Evolutionary conservation across 1,139 yeast genomes (phyloP).

Genomic region (Hemisphaericaspora lyxosophila): DNA sequence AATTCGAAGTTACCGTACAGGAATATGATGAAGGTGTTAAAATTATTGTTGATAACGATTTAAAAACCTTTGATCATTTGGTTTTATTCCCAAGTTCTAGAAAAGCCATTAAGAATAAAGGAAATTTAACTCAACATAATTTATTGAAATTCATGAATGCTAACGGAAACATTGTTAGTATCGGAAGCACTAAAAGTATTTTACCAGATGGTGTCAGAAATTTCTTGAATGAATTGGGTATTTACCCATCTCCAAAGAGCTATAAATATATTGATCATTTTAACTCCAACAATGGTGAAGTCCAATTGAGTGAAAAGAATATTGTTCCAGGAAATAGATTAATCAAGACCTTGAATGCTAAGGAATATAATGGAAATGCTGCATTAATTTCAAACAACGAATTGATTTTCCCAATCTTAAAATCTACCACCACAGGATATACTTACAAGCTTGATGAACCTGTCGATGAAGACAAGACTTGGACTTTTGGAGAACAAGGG

Average conservation of each 20-base stretch:
- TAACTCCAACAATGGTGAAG: conserved; percentile 28
- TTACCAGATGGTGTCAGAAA: conserved; percentile 67
- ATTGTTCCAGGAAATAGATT: conserved; percentile 24
- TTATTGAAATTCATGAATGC: conserved; percentile 52
- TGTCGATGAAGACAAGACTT: conserved; percentile 49
- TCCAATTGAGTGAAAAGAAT: conserved; percentile 25
- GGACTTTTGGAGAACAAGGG: conserved; percentile 86
- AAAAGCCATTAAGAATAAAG: conserved; percentile 33
- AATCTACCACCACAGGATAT: conserved; percentile 68
- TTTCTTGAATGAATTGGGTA: conserved; percentile 78
- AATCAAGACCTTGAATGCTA: conserved; percentile 18
- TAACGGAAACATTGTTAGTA: conserved; percentile 73
- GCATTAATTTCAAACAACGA: conserved; percentile 52
- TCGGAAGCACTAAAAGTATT: conserved; percentile 29
- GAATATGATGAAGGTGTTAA: conserved; percentile 28
- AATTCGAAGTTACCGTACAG: conserved; percentile 24
- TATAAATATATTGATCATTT: conserved; percentile 70
- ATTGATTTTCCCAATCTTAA: conserved; percentile 67
- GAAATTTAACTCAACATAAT: conserved; percentile 29
- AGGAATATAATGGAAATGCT: conserved; percentile 38
- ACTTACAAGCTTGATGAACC: conserved; percentile 43
- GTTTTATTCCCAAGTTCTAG: conserved; percentile 41
- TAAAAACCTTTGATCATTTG: conserved; percentile 28
- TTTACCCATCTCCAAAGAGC: conserved; percentile 79
- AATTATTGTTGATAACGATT: conserved; percentile 24